Percentiles rank a stretch among this genome's conserved stretches.
Evolutionary conservation across 208 protist species (phyloP).

Genomic region (Sergeia podlipaevii): DNA sequence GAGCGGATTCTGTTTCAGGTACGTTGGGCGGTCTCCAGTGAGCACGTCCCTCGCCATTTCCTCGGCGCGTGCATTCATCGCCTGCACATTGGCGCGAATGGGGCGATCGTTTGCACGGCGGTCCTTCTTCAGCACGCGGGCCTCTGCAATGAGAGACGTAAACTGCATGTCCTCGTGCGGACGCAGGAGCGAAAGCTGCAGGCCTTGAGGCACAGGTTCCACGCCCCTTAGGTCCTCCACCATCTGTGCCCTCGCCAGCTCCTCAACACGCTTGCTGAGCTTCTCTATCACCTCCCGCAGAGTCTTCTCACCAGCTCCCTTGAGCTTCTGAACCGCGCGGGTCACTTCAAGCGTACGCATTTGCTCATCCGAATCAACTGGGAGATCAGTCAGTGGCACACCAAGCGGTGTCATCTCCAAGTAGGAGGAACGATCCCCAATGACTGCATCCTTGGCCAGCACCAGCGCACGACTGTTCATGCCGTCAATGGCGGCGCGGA

Average conservation of each 20-base stretch:
- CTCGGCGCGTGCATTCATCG: constrained; percentile 12
- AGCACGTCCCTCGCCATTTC: constrained; percentile 10
- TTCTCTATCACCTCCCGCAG: constrained; percentile 30
- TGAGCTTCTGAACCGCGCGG: constrained; percentile 48
- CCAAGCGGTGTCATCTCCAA: constrained; percentile 42
- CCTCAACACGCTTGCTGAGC: constrained; percentile 25
- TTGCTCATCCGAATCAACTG: constrained; percentile 30
- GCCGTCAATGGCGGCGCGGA: not conserved
- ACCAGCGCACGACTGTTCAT: constrained; percentile 11
- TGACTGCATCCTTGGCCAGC: constrained; percentile 9
- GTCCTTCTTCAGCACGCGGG: constrained; percentile 13
- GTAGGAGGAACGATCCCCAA: constrained; percentile 22
- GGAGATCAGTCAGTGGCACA: constrained; percentile 47
- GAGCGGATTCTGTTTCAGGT: constrained; percentile 14
- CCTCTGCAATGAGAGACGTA: constrained; percentile 40
- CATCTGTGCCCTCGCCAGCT: constrained; percentile 34
- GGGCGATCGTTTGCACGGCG: not conserved
- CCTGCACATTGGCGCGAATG: not conserved
- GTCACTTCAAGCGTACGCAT: constrained; percentile 41
- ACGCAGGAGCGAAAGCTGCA: constrained; percentile 28
- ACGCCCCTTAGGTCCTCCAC: constrained; percentile 22
- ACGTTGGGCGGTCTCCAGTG: constrained; percentile 16
- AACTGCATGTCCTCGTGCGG: constrained; percentile 63
- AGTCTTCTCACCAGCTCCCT: constrained; percentile 25
- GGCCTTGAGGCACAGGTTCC: constrained; percentile 41